Evolutionary conservation across 306 rosid species (phyloP).

Genomic region (Abrus pulchellus): DNA sequence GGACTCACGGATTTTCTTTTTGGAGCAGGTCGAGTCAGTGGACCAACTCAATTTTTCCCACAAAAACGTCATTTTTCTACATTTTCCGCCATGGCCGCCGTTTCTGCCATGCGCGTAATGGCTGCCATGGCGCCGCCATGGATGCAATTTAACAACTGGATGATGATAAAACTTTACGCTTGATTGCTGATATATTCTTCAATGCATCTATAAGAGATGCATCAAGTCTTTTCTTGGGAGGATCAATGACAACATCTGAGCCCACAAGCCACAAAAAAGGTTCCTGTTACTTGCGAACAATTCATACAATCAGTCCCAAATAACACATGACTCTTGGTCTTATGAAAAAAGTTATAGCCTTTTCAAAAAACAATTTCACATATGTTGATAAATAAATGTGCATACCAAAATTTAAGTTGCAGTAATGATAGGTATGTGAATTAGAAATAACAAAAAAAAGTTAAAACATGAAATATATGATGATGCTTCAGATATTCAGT

Average conservation of each 20-base stretch:
- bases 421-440: not conserved
- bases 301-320: conserved; percentile 43
- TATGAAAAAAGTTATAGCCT: not conserved
- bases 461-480: conserved; percentile 40
- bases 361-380: conserved; percentile 12
- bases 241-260: conserved; percentile 94
- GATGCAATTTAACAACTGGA: too few relatives aligned
- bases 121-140: too few relatives aligned
- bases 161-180: conserved; percentile 61
- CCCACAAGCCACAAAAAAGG: conserved; percentile 89
- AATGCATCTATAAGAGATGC: conserved; percentile 74
- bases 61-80: too few relatives aligned
- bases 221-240: conserved; percentile 94
- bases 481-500: conserved; percentile 45
- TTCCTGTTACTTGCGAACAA: conserved; percentile 69
- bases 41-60: too few relatives aligned
- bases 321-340: not conserved
- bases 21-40: too few relatives aligned
- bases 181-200: conserved; percentile 63
- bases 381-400: conserved; percentile 17
- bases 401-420: not conserved
- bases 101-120: too few relatives aligned
- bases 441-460: conserved; percentile 20
- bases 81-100: too few relatives aligned
- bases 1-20: too few relatives aligned